Conservation (phyloP, 176 grass and related monocot genomes). For the Carex scoparia region DNA sequence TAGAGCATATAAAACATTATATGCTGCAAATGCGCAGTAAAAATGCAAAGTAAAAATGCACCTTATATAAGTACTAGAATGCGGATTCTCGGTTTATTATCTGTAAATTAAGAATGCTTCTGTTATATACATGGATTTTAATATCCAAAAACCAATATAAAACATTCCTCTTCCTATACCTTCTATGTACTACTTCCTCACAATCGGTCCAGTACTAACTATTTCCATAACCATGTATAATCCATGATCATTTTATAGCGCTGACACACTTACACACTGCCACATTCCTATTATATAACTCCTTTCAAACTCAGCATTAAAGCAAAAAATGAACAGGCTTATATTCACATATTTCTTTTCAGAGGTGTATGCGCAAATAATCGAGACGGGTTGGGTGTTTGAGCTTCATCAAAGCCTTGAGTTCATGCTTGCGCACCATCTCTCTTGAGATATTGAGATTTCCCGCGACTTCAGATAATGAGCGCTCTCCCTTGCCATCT, state of each 20-base stretch:
- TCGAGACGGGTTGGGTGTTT: conserved; percentile 80
- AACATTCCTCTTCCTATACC: not conserved
- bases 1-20: not conserved
- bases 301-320: not conserved
- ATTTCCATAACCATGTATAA: conserved; percentile 2
- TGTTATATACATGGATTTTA: conserved; percentile 14
- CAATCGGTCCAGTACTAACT: not conserved
- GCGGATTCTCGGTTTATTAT: not conserved
- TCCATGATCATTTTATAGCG: not conserved
- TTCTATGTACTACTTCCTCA: not conserved
- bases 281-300: not conserved
- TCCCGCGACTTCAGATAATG: conserved; percentile 65
- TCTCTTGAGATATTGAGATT: conserved; percentile 85
- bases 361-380: conserved; percentile 76
- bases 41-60: not conserved
- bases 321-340: not conserved
- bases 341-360: conserved; percentile 24
- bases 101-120: not conserved
- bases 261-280: not conserved
- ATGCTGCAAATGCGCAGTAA: not conserved
- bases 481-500: conserved; percentile 69
- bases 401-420: conserved; percentile 97
- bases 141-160: not conserved
- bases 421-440: conserved; percentile 88
- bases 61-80: not conserved